Percentiles rank a stretch among this genome's conserved stretches.
phyloP scores from a whole-genome alignment of 345 rosid genomes.

The Anacardium occidentale region DNA sequence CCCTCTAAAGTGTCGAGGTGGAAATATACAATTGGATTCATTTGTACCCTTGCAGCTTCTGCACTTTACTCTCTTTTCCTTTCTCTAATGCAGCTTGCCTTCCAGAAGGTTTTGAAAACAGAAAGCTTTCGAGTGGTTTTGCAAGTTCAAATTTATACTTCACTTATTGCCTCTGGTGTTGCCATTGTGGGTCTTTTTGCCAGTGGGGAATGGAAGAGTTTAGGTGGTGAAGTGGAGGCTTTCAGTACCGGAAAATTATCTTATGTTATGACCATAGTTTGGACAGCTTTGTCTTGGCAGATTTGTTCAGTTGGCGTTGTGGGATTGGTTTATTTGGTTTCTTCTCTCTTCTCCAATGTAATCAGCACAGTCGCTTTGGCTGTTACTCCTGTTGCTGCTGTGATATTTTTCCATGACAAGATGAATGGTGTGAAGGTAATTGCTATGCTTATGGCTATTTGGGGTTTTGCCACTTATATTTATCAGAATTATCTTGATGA shows the following conservation, averaged over 20 bases:
- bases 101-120: slow-evolving; percentile 25
- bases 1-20: slow-evolving; percentile 9
- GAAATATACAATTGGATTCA: slow-evolving; percentile 27
- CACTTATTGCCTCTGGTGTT: slow-evolving; percentile 18
- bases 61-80: slow-evolving; percentile 30
- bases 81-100: slow-evolving; percentile 25
- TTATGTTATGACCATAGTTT: slow-evolving; percentile 29
- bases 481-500: slow-evolving; percentile 41
- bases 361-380: slow-evolving; percentile 33
- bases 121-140: slow-evolving; percentile 18
- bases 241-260: slow-evolving; percentile 33
- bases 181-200: slow-evolving; percentile 32
- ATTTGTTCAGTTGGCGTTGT: slow-evolving; percentile 27
- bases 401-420: slow-evolving; percentile 35
- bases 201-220: slow-evolving; percentile 36
- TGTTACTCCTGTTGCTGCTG: slow-evolving; percentile 35
- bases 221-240: slow-evolving; percentile 32
- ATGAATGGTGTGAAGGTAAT: slow-evolving; percentile 41
- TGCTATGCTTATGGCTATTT: slow-evolving; percentile 36
- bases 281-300: slow-evolving; percentile 38
- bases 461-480: slow-evolving; percentile 41
- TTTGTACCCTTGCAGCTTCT: slow-evolving; percentile 33
- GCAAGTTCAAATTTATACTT: slow-evolving; percentile 28
- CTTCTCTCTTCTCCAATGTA: slow-evolving; percentile 40
- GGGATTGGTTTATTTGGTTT: slow-evolving; percentile 40